Conservation (phyloP, 2,329 filamentous ascomycete species). For the Beauveria pseudobassiana region DNA sequence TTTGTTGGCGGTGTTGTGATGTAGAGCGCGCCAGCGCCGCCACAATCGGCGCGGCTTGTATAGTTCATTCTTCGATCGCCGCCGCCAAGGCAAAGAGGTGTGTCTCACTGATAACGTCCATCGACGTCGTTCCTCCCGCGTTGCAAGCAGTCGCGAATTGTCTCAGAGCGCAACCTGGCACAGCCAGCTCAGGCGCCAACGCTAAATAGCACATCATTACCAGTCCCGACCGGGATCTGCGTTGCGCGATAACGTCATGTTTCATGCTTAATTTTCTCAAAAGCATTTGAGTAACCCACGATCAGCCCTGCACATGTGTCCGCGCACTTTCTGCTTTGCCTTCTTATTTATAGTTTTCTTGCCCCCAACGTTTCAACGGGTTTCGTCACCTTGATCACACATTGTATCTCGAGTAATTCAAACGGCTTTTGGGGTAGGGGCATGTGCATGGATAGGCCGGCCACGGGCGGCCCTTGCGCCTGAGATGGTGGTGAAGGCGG, state of each 20-base stretch:
- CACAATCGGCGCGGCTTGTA: too few relatives aligned
- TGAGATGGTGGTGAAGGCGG: constrained; percentile 1
- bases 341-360: background rate
- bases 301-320: background rate
- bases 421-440: background rate
- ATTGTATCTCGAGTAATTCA: background rate
- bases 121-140: too few relatives aligned
- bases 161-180: background rate
- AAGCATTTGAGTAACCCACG: background rate
- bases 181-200: background rate
- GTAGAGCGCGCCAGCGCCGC: too few relatives aligned
- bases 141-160: too few relatives aligned
- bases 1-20: too few relatives aligned
- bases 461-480: background rate
- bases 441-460: background rate
- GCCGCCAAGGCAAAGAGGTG: too few relatives aligned
- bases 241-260: background rate
- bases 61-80: too few relatives aligned
- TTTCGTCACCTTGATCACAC: background rate
- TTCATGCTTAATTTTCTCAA: background rate
- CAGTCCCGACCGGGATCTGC: background rate
- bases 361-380: background rate
- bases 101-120: too few relatives aligned
- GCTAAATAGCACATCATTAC: background rate
- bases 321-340: background rate